Base-by-base conservation (phyloP, 176 grass and related monocot species). In the Ampelocalamus luodianensis region DNA sequence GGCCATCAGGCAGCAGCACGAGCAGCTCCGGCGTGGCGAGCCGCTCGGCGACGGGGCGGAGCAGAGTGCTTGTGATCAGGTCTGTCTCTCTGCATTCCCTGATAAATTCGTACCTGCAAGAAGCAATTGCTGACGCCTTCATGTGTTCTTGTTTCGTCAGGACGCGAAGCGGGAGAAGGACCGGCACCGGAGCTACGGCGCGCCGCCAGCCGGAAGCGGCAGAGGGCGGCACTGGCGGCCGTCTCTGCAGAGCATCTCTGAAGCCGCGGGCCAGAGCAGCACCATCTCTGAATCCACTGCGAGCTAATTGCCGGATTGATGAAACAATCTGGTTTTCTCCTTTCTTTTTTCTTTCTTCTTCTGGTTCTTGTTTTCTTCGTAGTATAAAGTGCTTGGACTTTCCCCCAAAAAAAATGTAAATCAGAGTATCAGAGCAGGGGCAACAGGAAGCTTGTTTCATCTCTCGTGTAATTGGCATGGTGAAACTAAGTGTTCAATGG, bases 211-310 rank as follows among this genome's bases (percentile, higher is more conserved):
- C 50, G 70, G 77, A 20, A 76, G 51, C 75, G 63, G 71, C 40
- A 80, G 78, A 62, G 80, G 82, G 55, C 88, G 93, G 65, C 81
- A 98, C 74, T 98, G 96, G 96, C 93, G 91, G 16, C 96, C 96
- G 42, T 95, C 91, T 5, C 87, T 98, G 83, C 72, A 90, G 86
- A 98, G 96, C 83, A 98, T 98, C 76, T 88, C 93, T 16, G 96
- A 98, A 79, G 71, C 81, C 9, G 82, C 82, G 23, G 85, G 81
- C 63, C 94, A 90, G 74, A 81, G 34, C 87, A 73, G 81, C 58
- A n/a, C 13, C 58, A 8, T 90, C 89, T 73, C 89, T 74, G 89
- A 87, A 87, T 78, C 88, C 77, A 17, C n/a, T 36, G 38, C 85
- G 22, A 74, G 79, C 61, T 90, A 22, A 64, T 83, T 42, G 18